phyloP scores from a whole-genome alignment of 805 yeast species.

The Candida andamanensis region DNA sequence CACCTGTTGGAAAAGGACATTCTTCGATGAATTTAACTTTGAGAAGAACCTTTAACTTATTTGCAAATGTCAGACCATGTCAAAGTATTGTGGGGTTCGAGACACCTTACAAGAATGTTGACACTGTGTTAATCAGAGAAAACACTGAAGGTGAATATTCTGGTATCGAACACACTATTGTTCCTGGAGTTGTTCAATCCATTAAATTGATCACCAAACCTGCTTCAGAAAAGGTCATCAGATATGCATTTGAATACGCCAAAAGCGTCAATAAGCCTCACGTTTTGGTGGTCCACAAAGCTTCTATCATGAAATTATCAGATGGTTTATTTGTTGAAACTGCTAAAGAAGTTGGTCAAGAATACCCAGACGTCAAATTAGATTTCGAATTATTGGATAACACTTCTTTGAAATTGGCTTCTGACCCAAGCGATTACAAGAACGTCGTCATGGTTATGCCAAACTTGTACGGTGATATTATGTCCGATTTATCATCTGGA shows the following conservation, averaged over 20 bases:
- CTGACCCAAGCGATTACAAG: conserved; percentile 83
- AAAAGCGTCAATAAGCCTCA: conserved; percentile 80
- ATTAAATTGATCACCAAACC: conserved; percentile 94
- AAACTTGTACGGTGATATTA: conserved; percentile 97
- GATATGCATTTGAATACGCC: conserved; percentile 97
- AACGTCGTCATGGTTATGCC: conserved; percentile 97
- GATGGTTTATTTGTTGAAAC: conserved; percentile 94
- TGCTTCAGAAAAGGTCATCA: conserved; percentile 93
- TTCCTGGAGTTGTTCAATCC: conserved; percentile 97
- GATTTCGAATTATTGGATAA: conserved; percentile 89
- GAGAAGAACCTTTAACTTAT: conserved; percentile 93
- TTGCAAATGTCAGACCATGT: conserved; percentile 97
- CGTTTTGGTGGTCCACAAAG: conserved; percentile 94
- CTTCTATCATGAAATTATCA: conserved; percentile 95
- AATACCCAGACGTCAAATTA: conserved; percentile 85
- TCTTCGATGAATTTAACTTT: conserved; percentile 94
- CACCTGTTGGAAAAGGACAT: conserved; percentile 99
- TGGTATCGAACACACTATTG: conserved; percentile 96
- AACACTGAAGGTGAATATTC: conserved; percentile 99
- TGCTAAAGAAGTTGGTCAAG: conserved; percentile 84
- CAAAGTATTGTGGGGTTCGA: conserved; percentile 88
- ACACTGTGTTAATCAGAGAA: conserved; percentile 95
- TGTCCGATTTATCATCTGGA: conserved; percentile 97
- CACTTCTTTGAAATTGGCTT: conserved; percentile 85
- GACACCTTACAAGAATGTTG: conserved; percentile 85